phyloP scores from a whole-genome alignment of 2,329 filamentous ascomycete species.

The Fusarium sp. region DNA sequence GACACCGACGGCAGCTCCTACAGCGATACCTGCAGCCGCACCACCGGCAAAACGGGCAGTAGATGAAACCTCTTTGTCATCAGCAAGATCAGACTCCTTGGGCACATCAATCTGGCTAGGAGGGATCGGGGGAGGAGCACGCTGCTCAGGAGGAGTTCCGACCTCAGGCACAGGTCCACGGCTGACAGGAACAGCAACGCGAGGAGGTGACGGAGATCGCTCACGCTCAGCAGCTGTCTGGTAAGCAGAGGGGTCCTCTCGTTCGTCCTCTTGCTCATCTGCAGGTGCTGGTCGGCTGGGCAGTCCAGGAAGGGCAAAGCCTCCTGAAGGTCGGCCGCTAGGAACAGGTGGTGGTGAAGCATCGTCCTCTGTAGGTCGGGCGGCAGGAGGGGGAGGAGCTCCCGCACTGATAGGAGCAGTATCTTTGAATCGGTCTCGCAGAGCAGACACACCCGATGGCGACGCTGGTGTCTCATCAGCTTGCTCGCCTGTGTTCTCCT shows the following conservation, averaged over 20 bases:
- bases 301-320: constrained; percentile 82
- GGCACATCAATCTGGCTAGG: constrained; percentile 72
- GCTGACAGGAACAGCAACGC: constrained; percentile 85
- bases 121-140: constrained; percentile 69
- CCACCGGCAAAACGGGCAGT: constrained; percentile 68
- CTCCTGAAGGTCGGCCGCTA: constrained; percentile 75
- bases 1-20: constrained; percentile 33
- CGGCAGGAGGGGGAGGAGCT: constrained; percentile 51
- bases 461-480: constrained; percentile 64
- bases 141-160: constrained; percentile 62
- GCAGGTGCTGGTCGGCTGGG: constrained; percentile 68
- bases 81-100: constrained; percentile 71
- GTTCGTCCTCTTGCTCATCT: constrained; percentile 59
- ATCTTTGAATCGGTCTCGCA: constrained; percentile 86
- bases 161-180: constrained; percentile 67
- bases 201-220: constrained; percentile 74
- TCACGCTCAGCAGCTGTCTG: constrained; percentile 58
- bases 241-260: constrained; percentile 59
- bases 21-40: constrained; percentile 57
- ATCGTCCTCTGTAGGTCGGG: constrained; percentile 52
- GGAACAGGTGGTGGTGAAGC: constrained; percentile 64
- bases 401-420: constrained; percentile 74
- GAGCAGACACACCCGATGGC: constrained; percentile 73
- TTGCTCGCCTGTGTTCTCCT: constrained; percentile 73
- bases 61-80: constrained; percentile 72